A percentile compares a stretch with the other conserved stretches of the same genome.
Evolutionary conservation across 768 basidiomycete genomes (phyloP).

Genomic region (Lactarius sp.): DNA sequence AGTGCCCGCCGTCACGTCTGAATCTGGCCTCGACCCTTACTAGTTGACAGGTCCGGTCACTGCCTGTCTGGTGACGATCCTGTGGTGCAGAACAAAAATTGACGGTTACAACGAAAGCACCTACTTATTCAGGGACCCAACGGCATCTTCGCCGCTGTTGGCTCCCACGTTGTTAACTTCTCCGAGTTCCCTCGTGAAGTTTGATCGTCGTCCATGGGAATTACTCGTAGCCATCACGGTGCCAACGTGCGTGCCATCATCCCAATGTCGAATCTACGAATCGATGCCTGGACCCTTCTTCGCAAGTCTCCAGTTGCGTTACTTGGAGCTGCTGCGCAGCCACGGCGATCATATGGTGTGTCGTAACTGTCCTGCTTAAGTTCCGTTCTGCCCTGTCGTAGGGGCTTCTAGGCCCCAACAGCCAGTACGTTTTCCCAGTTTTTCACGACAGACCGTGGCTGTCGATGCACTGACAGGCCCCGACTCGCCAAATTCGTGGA

Average conservation of each 20-base stretch:
- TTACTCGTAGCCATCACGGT: background rate
- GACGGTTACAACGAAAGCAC: background rate
- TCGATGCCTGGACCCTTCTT: background rate
- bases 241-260: constrained; percentile 12
- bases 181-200: background rate
- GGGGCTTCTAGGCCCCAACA: constrained; percentile 15
- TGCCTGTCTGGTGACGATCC: background rate
- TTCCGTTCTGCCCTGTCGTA: constrained; percentile 7
- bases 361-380: constrained; percentile 13
- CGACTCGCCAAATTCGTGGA: background rate
- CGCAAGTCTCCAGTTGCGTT: background rate
- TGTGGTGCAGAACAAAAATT: background rate
- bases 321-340: background rate
- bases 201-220: constrained; percentile 17
- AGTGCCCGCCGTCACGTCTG: background rate
- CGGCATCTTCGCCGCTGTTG: constrained; percentile 8
- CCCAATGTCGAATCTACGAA: background rate
- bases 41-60: constrained; percentile 2
- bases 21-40: background rate
- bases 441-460: background rate
- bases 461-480: background rate
- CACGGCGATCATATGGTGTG: constrained; percentile 19
- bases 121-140: background rate
- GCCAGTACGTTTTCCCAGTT: background rate
- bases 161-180: constrained; percentile 10